Conservation (phyloP, 805 yeast species). For the Kodamaea fukazawae region DNA sequence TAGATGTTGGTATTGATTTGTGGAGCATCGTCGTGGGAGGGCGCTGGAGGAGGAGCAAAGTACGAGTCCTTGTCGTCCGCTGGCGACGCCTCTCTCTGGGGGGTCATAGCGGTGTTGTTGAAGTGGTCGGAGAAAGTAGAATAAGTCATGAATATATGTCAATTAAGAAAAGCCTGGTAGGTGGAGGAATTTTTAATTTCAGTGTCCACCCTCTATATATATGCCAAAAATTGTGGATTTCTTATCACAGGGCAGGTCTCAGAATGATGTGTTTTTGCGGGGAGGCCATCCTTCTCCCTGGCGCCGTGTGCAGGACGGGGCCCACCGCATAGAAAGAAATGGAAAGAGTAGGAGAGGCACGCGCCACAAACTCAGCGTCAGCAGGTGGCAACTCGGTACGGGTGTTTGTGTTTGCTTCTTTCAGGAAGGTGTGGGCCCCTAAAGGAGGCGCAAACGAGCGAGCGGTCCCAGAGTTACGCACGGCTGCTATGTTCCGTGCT, state of each 20-base stretch:
- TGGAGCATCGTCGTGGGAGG: conserved; percentile 9
- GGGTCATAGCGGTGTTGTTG: conserved; percentile 15
- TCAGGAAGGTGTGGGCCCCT: no score
- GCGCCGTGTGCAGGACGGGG: no score
- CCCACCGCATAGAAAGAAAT: no score
- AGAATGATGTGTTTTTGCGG: conserved; percentile 2
- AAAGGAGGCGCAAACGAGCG: no score
- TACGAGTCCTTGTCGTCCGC: conserved; percentile 7
- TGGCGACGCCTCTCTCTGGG: conserved; percentile 9
- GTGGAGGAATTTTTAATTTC: not conserved
- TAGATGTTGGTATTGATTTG: conserved; percentile 12
- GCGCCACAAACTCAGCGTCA: no score
- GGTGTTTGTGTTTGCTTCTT: no score
- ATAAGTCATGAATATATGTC: conserved; percentile 12
- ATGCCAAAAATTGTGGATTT: conserved; percentile 3
- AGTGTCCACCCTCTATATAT: conserved; percentile 1
- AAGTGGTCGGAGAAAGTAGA: conserved; percentile 15
- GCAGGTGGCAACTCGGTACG: no score
- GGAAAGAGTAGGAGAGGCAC: no score
- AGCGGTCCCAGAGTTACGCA: no score
- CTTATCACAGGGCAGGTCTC: not conserved
- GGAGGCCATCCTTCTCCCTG: not conserved
- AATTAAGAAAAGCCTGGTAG: not conserved
- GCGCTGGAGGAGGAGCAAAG: conserved; percentile 8
- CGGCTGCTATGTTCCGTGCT: no score